These are phyloP conservation scores for Microbotryomycetes sp. DNA, from an alignment of 1,284 basidiomycete species.

Conservation along the genomic window DNA sequence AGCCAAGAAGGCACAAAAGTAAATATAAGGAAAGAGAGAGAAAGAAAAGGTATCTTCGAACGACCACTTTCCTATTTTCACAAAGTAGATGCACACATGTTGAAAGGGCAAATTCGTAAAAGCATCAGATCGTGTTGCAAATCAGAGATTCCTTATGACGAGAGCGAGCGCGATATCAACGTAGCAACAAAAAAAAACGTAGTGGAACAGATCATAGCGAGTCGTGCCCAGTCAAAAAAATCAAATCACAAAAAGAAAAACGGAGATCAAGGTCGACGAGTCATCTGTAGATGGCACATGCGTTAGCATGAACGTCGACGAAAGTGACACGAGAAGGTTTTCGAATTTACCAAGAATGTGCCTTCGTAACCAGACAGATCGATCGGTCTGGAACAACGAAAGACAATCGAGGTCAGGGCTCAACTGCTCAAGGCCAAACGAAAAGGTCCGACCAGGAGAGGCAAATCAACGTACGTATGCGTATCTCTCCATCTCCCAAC, in stretches of 20 bases:
- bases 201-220: neutral
- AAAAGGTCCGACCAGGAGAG: neutral
- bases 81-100: too few relatives aligned
- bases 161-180: too few relatives aligned
- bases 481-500: slow-evolving; percentile 35
- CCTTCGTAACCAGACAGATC: slow-evolving; percentile 28
- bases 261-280: neutral
- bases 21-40: neutral
- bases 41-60: neutral
- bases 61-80: too few relatives aligned
- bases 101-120: too few relatives aligned
- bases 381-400: neutral
- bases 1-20: slow-evolving; percentile 14
- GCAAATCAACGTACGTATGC: slow-evolving; percentile 17
- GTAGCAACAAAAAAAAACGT: neutral
- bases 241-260: neutral
- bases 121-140: too few relatives aligned
- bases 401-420: neutral
- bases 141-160: too few relatives aligned
- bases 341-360: slow-evolving; percentile 1
- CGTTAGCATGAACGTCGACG: neutral
- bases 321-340: neutral
- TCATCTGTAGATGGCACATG: neutral
- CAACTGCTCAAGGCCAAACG: neutral
- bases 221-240: neutral